Conservation (phyloP, 2,329 filamentous ascomycete genomes). For the Amesomyces nigricolor region DNA sequence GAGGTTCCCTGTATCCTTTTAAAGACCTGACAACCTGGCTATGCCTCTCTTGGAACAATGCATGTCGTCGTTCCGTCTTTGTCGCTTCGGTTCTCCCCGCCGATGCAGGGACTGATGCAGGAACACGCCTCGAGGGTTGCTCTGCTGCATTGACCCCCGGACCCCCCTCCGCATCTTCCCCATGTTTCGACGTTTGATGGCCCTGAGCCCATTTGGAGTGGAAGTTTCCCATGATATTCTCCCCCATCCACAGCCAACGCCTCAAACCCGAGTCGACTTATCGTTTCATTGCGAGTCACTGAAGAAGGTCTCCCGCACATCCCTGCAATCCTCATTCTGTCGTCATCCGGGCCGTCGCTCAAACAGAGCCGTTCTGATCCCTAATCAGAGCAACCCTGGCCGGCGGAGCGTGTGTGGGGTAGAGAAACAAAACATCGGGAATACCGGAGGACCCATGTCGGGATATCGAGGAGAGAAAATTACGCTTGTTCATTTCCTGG, state of each 20-base stretch:
- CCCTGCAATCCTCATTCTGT: slow-evolving; percentile 11
- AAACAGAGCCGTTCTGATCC: slow-evolving; percentile 1
- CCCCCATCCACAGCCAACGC: background rate
- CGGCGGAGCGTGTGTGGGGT: background rate
- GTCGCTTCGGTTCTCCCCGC: background rate
- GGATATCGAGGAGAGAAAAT: too few species aligned
- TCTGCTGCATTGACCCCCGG: slow-evolving; percentile 5
- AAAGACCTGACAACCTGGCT: too few species aligned
- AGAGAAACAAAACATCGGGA: background rate
- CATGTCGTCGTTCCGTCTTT: background rate
- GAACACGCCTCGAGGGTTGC: background rate
- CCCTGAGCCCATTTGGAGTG: slow-evolving; percentile 14
- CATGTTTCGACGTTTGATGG: slow-evolving; percentile 14
- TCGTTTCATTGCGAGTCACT: slow-evolving; percentile 13
- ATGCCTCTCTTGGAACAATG: too few species aligned
- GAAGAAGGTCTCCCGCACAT: background rate
- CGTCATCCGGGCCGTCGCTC: slow-evolving; percentile 1
- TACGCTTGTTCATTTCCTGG: background rate
- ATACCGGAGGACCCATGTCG: background rate
- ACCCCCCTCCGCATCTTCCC: slow-evolving; percentile 8
- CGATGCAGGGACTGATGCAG: too few species aligned
- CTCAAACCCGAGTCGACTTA: slow-evolving; percentile 15
- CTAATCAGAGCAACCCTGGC: slow-evolving; percentile 7
- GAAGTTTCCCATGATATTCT: background rate
- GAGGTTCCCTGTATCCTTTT: too few species aligned